Base-by-base conservation (phyloP, 192 early-diverging fungal genomes). In the Umbelopsis sp. region DNA sequence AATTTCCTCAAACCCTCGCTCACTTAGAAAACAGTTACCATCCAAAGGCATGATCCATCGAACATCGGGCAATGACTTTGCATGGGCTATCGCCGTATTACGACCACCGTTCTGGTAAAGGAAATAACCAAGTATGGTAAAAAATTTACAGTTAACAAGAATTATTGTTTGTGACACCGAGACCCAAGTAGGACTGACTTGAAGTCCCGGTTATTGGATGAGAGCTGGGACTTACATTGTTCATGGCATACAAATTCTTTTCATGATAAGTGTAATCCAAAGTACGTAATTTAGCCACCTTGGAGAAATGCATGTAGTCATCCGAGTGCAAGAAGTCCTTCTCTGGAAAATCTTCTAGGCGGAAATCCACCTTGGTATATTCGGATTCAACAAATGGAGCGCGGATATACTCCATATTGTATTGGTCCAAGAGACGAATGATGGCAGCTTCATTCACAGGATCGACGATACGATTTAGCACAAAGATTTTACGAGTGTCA, bases 231-330 rank as follows among this genome's bases (percentile, higher is more conserved):
- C 79, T 81, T 83, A 88, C 87, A 74, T 89, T 89, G 73, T 89
- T 89, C 87, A 89, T 89, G 50, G 80, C 87, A 73, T 89, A 89
- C 37, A 82, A 30, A 66, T 89, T 89, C 77, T 89, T 89, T 33
- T 86, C 81, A 70, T 89, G 86, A 55, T 89, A 89, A 11, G 86
- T 85, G 69, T 83, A 87, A 58, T 89, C 87, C 37, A 89, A 55
- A 1, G 82, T 82, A 50, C 87, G 69, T 21, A 89, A 71, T 71
- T 87, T 86, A 22, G 82, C 81, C 3, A 86, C 87, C 44, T 89
- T 86, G 21, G 83, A 79, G 46, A 83, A 87, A 6, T 80, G 76
- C 61, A 78, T 75, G 55, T 85, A 89, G 48, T 89, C 86, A 50
- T 87, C 84, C 3, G 86, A 85, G 44, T 86, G 87, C 22, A 89